Percentiles rank a stretch among this genome's conserved stretches.
Conservation (phyloP, 164 flowering plant species). For the Nymphaea thermarum region DNA sequence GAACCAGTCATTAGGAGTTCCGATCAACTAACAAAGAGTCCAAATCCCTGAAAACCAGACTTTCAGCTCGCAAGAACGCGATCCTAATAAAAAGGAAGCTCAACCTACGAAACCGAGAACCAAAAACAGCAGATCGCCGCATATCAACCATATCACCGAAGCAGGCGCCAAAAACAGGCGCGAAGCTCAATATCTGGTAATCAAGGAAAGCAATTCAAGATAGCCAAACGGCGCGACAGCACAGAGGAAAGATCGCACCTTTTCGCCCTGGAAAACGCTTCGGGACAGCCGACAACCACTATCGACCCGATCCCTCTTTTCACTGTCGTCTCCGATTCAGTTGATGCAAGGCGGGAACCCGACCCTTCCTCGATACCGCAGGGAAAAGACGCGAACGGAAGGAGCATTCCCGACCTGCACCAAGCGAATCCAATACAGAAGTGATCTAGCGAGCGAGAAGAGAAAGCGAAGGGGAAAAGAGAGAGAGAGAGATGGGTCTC, state of each 20-base stretch:
- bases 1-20: too few species aligned
- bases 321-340: conserved; percentile 64
- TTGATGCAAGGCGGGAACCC: conserved; percentile 86
- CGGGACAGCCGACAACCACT: not conserved
- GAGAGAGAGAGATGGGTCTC: not conserved
- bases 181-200: too few species aligned
- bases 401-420: conserved; percentile 84
- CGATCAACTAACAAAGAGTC: too few species aligned
- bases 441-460: not conserved
- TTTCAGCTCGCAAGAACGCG: too few species aligned
- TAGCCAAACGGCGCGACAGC: not conserved
- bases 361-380: not conserved
- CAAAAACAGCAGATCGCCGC: not conserved
- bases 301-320: conserved; percentile 4
- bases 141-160: not conserved
- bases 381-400: not conserved
- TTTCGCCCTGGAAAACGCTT: not conserved
- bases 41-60: too few species aligned
- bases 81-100: not conserved
- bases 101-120: not conserved
- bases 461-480: not conserved
- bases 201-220: not conserved
- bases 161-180: too few species aligned
- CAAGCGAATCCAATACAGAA: conserved; percentile 37
- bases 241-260: not conserved